Base-by-base conservation (phyloP, 1,284 basidiomycete genomes). In the Tremellales sp. region DNA sequence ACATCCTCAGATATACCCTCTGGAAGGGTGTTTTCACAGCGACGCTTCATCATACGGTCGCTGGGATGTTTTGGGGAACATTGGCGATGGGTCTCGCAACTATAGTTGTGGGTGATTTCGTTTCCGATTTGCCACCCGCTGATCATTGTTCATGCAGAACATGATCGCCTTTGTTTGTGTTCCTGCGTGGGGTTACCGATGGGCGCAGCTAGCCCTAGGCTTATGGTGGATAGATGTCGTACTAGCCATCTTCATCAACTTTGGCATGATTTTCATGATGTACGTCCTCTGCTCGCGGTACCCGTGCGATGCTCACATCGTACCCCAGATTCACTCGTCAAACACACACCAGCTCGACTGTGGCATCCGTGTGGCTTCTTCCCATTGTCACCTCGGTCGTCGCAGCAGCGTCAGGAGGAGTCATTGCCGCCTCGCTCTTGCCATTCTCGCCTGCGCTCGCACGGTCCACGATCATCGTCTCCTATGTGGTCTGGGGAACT, bases 301-400 rank as follows among this genome's bases (percentile, higher is more conserved):
- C 25, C 5, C 22, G 4, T 37, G 31, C 21, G 7, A n/a, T 13
- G 26, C 38, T 39, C 25, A n/a, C 28, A 16, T 10, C 14, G 5
- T 24, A 7, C 2, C 6, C 5, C 57, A 85, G 84, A 79, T 78
- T 81, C 48, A 81, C 79, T 0, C 68, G 74, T 7, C 86, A 88
- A 29, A 70, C 71, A 2, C 82, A 86, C 57, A 73, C 78, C 1
- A 63, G 82, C 4, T 71, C 78, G 44, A 63, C 71, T 2, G 78
- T 86, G 74, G 78, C 79, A 0, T 74, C 81, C n/a, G 67, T 76
- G 2, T 84, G 82, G 81, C 72, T 88, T 3, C 77, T 87, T 34
- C 87, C 86, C 0, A 78, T 86, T 7, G 83, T 87, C 3, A 78
- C 84, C 0, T 74, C 83, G 0, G 79, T 85, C 31, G 86, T 88